Evolutionary conservation across 1,284 basidiomycete genomes (phyloP).

Genomic region (Rhodotorula sp.): DNA sequence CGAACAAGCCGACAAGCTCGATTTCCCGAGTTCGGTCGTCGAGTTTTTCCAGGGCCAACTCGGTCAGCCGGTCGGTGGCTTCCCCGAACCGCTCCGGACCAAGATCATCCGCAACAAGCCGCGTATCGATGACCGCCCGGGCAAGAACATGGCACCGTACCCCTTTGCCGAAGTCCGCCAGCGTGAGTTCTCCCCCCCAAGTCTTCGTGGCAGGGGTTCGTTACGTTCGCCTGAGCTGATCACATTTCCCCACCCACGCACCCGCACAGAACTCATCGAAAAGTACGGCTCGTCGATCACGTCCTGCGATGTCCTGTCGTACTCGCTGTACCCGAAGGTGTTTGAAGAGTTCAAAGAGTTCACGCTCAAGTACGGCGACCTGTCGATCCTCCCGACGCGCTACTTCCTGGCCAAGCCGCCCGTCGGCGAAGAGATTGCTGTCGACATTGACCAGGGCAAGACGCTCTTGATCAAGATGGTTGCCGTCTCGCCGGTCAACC

Average conservation of each 20-base stretch:
- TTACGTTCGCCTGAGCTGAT: too few relatives aligned
- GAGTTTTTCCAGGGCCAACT: conserved; percentile 73
- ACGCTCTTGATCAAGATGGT: conserved; percentile 93
- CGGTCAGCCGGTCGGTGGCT: conserved; percentile 93
- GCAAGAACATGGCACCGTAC: conserved; percentile 78
- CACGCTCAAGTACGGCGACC: conserved; percentile 91
- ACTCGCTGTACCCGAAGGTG: conserved; percentile 94
- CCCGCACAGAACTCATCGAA: conserved; percentile 70
- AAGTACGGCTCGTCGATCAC: conserved; percentile 95
- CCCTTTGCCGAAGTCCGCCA: conserved; percentile 95
- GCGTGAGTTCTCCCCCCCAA: conserved; percentile 31
- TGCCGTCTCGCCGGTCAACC: conserved; percentile 89
- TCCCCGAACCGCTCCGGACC: conserved; percentile 93
- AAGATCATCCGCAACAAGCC: conserved; percentile 91
- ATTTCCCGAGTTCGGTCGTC: conserved; percentile 79
- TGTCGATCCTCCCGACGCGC: conserved; percentile 89
- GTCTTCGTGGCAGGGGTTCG: too few relatives aligned
- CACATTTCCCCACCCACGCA: too few relatives aligned
- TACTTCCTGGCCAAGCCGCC: conserved; percentile 94
- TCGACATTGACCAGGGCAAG: conserved; percentile 96
- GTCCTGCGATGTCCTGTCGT: conserved; percentile 88
- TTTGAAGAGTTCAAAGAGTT: conserved; percentile 97
- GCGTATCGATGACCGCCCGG: conserved; percentile 90
- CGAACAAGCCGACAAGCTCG: conserved; percentile 80
- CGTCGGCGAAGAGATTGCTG: conserved; percentile 92